Conservation (phyloP, 148 eudicot species). For the Vaccinium darrowii region DNA sequence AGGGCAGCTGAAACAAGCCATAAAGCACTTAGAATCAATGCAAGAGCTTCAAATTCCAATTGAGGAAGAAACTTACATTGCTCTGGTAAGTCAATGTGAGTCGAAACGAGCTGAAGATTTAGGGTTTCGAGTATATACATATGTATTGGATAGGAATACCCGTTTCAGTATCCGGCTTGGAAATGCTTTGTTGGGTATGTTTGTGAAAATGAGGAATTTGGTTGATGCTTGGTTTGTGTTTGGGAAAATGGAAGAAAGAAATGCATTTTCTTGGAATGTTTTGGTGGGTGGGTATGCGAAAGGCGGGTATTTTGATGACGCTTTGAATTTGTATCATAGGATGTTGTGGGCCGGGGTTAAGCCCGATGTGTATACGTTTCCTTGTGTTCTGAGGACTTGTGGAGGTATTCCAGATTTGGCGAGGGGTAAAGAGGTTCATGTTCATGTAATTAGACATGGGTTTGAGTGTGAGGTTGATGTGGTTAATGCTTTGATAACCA, state of each 20-base stretch:
- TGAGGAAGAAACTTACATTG: conserved; percentile 59
- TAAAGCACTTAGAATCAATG: conserved; percentile 33
- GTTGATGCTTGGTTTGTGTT: conserved; percentile 93
- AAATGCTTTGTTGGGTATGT: conserved; percentile 79
- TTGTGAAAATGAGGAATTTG: conserved; percentile 66
- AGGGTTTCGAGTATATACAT: conserved; percentile 40
- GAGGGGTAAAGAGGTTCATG: conserved; percentile 85
- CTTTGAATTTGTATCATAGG: conserved; percentile 66
- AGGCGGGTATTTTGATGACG: conserved; percentile 75
- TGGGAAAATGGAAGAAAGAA: conserved; percentile 77
- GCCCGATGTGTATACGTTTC: conserved; percentile 88
- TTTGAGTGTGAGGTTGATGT: conserved; percentile 65
- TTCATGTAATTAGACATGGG: conserved; percentile 72
- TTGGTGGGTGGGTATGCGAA: conserved; percentile 90
- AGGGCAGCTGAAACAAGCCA: conserved; percentile 55
- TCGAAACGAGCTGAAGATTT: conserved; percentile 50
- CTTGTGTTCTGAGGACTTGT: conserved; percentile 84
- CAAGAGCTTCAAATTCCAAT: conserved; percentile 29
- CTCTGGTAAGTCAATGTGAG: conserved; percentile 63
- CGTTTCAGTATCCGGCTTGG: conserved; percentile 53
- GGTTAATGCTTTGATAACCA: conserved; percentile 74
- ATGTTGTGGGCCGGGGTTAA: conserved; percentile 82
- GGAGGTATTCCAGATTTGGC: conserved; percentile 61
- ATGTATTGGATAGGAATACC: conserved; percentile 16
- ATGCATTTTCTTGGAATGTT: conserved; percentile 91